These are phyloP conservation scores for Neonectria faginata DNA, from an alignment of 2,329 filamentous ascomycete genomes.

Conservation along the genomic window DNA sequence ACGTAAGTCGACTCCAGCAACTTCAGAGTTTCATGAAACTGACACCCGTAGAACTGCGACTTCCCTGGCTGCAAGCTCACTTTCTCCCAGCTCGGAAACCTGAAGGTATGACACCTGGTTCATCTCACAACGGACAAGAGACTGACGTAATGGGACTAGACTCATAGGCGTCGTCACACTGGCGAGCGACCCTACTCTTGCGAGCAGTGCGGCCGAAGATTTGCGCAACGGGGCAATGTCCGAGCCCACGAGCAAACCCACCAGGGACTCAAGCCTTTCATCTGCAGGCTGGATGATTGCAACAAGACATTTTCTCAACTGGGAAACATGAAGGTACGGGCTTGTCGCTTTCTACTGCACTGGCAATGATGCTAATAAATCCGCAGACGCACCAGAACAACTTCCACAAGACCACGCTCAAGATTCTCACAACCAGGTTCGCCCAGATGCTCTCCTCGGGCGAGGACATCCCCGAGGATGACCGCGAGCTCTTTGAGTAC, in stretches of 20 bases:
- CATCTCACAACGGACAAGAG: neutral
- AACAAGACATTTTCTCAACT: slow-evolving; percentile 90
- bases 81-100: slow-evolving; percentile 91
- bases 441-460: slow-evolving; percentile 68
- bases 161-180: slow-evolving; percentile 87
- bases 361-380: slow-evolving; percentile 16
- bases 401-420: slow-evolving; percentile 83
- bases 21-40: slow-evolving; percentile 32
- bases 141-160: slow-evolving; percentile 60
- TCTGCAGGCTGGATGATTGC: slow-evolving; percentile 85
- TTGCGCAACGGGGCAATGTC: slow-evolving; percentile 88
- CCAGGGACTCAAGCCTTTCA: slow-evolving; percentile 79
- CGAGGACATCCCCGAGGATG: slow-evolving; percentile 67
- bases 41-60: slow-evolving; percentile 69
- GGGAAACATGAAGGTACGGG: slow-evolving; percentile 85
- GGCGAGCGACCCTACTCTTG: slow-evolving; percentile 88
- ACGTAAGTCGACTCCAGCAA: slow-evolving; percentile 67
- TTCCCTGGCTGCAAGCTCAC: slow-evolving; percentile 78
- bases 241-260: slow-evolving; percentile 87
- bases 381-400: slow-evolving; percentile 89
- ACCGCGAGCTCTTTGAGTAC: slow-evolving; percentile 85
- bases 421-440: slow-evolving; percentile 77
- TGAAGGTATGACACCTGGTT: slow-evolving; percentile 71
- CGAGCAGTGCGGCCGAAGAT: slow-evolving; percentile 81
- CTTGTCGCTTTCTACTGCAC: slow-evolving; percentile 22